Conservation (phyloP, 768 basidiomycete genomes). For the Hemileccinum impolitum region DNA sequence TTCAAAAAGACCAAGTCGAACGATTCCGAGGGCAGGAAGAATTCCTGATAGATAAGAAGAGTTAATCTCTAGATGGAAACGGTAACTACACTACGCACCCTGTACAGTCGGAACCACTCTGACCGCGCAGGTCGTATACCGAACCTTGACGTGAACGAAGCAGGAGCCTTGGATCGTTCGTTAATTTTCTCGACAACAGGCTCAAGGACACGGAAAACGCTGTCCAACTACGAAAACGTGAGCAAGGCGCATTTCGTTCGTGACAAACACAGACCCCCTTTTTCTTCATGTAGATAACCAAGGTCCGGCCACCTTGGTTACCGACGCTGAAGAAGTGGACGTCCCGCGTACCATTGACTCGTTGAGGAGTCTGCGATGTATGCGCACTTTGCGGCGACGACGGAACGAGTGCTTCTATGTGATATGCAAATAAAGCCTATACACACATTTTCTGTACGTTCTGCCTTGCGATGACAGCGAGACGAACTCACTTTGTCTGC, state of each 20-base stretch:
- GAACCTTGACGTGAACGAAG: constrained; percentile 67
- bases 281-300: constrained; percentile 95
- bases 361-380: constrained; percentile 79
- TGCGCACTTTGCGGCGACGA: constrained; percentile 68
- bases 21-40: constrained; percentile 89
- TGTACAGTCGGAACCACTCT: constrained; percentile 94
- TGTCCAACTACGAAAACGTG: constrained; percentile 55
- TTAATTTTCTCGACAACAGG: constrained; percentile 90
- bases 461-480: background rate
- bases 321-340: constrained; percentile 97
- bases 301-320: constrained; percentile 76
- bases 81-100: constrained; percentile 37
- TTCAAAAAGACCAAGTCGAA: constrained; percentile 91
- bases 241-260: constrained; percentile 1
- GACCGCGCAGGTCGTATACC: constrained; percentile 77
- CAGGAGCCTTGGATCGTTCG: constrained; percentile 67
- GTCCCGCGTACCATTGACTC: constrained; percentile 85
- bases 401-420: constrained; percentile 94
- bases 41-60: constrained; percentile 48
- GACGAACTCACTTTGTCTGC: constrained; percentile 70
- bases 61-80: background rate
- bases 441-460: background rate
- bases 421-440: constrained; percentile 87
- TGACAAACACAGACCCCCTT: constrained; percentile 61
- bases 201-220: constrained; percentile 95